Evolutionary conservation across 2,329 filamentous ascomycete species (phyloP).

Genomic region (Phyllosticta paracitricarpa): DNA sequence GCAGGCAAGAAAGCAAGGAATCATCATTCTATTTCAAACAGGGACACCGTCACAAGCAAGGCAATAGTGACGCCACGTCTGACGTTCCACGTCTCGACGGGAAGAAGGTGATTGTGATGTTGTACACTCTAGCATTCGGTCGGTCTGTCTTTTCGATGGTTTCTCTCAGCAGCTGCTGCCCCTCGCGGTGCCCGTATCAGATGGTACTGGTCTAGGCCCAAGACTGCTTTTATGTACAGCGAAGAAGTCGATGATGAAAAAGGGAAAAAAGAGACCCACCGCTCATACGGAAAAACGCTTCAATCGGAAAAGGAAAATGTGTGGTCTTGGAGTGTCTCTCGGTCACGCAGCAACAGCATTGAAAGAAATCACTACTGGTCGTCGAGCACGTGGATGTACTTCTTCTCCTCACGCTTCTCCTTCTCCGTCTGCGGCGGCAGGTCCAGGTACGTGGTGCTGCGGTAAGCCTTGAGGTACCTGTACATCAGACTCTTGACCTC

Average conservation of each 20-base stretch:
- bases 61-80: background rate
- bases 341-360: background rate
- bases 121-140: background rate
- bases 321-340: background rate
- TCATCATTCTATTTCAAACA: no score
- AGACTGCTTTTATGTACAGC: background rate
- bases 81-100: background rate
- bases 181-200: background rate
- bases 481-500: slow-evolving; percentile 83
- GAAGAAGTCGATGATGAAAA: background rate
- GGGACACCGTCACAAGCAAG: no score
- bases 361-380: slow-evolving; percentile 22
- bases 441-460: slow-evolving; percentile 82
- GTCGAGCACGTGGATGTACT: slow-evolving; percentile 76
- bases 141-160: background rate
- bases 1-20: no score
- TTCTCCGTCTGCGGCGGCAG: slow-evolving; percentile 88
- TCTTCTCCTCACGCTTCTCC: slow-evolving; percentile 89
- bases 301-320: background rate
- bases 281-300: background rate
- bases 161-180: background rate
- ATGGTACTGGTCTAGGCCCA: background rate
- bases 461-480: slow-evolving; percentile 89
- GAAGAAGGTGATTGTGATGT: background rate
- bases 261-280: background rate